phyloP scores from a whole-genome alignment of 2,329 filamentous ascomycete genomes.

The Purpureocillium takamizusanense region DNA sequence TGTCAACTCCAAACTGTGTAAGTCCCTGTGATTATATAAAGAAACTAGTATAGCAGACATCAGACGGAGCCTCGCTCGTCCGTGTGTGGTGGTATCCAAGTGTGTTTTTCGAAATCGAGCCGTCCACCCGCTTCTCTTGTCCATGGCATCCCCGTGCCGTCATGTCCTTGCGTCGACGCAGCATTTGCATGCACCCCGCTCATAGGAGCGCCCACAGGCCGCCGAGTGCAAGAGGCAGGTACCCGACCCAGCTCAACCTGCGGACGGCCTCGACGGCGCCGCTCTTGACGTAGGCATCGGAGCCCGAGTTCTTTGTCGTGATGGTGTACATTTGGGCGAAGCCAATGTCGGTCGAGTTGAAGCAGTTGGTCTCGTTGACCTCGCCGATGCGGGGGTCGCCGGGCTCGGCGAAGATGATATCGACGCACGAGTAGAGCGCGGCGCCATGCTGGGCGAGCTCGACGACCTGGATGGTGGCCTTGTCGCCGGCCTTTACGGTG shows the following conservation, averaged over 20 bases:
- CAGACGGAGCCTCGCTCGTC: neutral
- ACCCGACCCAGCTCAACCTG: conserved; percentile 24
- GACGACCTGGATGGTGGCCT: conserved; percentile 83
- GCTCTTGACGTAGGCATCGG: conserved; percentile 20
- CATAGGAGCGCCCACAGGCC: conserved; percentile 30
- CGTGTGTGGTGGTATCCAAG: no score
- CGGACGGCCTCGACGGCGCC: conserved; percentile 13
- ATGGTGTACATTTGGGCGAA: conserved; percentile 72
- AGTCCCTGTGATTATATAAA: neutral
- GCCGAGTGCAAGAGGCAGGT: conserved; percentile 29
- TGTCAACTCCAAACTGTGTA: no score
- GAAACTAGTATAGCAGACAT: neutral
- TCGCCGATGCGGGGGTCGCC: conserved; percentile 55
- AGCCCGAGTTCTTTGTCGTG: conserved; percentile 34
- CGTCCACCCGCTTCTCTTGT: neutral
- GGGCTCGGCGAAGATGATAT: conserved; percentile 83
- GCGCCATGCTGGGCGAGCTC: conserved; percentile 79
- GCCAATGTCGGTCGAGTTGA: conserved; percentile 70
- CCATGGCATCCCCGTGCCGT: neutral
- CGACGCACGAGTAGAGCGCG: conserved; percentile 83
- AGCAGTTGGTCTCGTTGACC: conserved; percentile 78
- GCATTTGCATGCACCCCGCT: conserved; percentile 6
- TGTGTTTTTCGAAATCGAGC: neutral
- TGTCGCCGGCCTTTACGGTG: conserved; percentile 69
- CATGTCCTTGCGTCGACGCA: neutral